A percentile compares a stretch with the other conserved stretches of the same genome.
Conservation (phyloP, 164 flowering plant genomes). For the Saururus chinensis region DNA sequence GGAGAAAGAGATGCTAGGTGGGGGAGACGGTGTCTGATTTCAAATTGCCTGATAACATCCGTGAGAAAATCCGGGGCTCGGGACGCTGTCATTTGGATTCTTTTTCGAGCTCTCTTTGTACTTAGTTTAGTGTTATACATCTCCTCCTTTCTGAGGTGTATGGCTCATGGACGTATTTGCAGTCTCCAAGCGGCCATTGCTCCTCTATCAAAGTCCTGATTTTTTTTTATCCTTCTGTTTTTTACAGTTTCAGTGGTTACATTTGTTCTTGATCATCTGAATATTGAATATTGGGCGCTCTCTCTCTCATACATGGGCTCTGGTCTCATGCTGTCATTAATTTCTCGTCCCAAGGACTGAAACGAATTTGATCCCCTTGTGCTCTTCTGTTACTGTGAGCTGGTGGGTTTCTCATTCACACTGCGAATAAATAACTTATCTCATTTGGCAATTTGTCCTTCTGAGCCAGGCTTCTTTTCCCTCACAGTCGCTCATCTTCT, state of each 20-base stretch:
- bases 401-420: neutral
- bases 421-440: neutral
- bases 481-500: no score
- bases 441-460: neutral
- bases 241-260: no score
- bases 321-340: neutral
- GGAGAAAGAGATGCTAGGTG: neutral
- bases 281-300: no score
- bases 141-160: neutral
- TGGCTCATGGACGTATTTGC: neutral
- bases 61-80: neutral
- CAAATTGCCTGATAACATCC: no score
- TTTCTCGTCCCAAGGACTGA: slow-evolving; percentile 3
- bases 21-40: neutral
- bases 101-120: neutral
- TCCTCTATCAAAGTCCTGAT: neutral
- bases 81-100: neutral
- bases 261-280: no score
- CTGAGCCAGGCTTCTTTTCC: neutral
- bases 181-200: neutral
- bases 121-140: neutral
- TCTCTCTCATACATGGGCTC: no score
- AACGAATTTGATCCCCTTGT: neutral
- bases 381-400: neutral
- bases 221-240: neutral